Evolutionary conservation across 805 yeast species (phyloP), one percentile per base, ranked within the genome.

Genomic region (Yarrowia alimentaria): DNA sequence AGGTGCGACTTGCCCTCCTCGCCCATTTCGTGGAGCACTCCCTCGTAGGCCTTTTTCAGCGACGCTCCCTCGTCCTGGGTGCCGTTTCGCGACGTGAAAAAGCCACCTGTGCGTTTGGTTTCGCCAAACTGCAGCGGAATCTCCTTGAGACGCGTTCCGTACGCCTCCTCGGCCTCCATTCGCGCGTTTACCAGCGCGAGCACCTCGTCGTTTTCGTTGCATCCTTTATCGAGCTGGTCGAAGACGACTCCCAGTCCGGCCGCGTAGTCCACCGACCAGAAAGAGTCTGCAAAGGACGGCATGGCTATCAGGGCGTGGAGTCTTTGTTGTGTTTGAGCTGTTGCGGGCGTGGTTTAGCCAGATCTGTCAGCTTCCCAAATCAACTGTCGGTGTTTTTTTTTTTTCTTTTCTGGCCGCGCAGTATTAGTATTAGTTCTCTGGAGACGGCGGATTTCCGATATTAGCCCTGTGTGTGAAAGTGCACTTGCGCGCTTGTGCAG

Each of bases 251-350:
- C 58, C 33, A 69, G 54, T 17, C 73, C 81, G n/a, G 74, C 67
- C 11, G 72, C 67, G 60, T 81, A 79, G 61, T 83, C 90, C 21
- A 70, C 71, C 6, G 88, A 73, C 94, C 94, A 85, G 67, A 85
- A 85, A 58, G 81, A 78, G 58, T 83, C 87, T 4, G 86, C 79
- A 67, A 85, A 83, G 16, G 86, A 77, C 7, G 78, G 66, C 72
- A 69, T 69, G 5, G 35, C 25, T 22, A 22, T 18, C 19, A 3
- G 20, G 6, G 29, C 11, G 6, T 10, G 6, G 29, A 7, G 29
- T 11, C n/a, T 26, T 6, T 26, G 21, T 21, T 14, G 30, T 16
- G 18, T 24, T 4, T 26, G 29, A n/a, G n/a, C n/a, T n/a, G n/a
- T n/a, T n/a, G n/a, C n/a, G n/a, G n/a, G n/a, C n/a, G n/a, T n/a